Evolutionary conservation across 208 protist species (phyloP).

Genomic region (Trichomonas vaginalis): DNA sequence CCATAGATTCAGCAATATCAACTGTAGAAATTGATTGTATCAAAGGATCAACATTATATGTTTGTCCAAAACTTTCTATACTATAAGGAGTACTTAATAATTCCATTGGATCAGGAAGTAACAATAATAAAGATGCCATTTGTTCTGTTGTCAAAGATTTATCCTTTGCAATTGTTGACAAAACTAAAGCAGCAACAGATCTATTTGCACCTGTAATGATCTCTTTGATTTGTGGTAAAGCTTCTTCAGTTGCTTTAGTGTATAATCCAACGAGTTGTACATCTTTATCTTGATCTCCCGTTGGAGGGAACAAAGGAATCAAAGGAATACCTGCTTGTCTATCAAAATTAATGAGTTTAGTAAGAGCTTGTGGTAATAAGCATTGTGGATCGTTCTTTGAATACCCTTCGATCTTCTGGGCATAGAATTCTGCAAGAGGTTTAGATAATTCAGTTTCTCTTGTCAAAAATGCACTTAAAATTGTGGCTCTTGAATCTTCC

Average conservation of each 20-base stretch:
- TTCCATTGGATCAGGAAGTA: neutral
- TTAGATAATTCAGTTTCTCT: neutral
- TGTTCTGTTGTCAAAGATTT: neutral
- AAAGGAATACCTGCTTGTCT: neutral
- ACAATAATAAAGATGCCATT: neutral
- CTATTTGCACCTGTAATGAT: neutral
- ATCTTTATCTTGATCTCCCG: neutral
- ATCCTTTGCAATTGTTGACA: neutral
- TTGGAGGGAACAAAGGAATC: neutral
- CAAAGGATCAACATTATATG: neutral
- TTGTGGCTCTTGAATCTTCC: neutral
- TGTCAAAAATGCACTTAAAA: neutral
- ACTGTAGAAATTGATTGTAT: neutral
- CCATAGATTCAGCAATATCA: neutral
- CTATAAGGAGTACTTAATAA: neutral
- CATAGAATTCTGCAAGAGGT: neutral
- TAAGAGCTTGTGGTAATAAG: neutral
- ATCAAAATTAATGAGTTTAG: neutral
- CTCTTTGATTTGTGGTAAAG: neutral
- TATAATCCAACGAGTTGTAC: neutral
- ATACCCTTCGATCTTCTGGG: neutral
- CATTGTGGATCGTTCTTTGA: neutral
- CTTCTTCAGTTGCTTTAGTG: neutral
- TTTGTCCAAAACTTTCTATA: neutral
- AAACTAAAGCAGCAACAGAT: neutral